These are phyloP conservation scores for Bipolaris gigantea DNA, from an alignment of 2,329 filamentous ascomycete species.

Conservation along the genomic window DNA sequence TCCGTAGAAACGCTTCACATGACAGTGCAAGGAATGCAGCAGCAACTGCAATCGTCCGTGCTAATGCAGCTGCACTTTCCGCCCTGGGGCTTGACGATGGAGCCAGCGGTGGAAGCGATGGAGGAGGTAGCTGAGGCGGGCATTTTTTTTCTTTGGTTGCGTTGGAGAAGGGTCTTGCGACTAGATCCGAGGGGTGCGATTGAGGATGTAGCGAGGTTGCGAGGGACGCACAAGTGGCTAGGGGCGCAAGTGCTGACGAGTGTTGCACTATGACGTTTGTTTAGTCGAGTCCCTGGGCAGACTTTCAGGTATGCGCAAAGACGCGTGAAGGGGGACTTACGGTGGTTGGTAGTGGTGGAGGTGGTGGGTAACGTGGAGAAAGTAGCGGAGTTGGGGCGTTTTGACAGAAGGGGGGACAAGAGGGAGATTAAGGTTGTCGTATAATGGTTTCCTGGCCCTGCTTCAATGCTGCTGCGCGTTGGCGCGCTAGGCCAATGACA, in stretches of 20 bases:
- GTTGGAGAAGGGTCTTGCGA: background rate
- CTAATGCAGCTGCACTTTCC: slow-evolving; percentile 36
- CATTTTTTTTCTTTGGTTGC: slow-evolving; percentile 27
- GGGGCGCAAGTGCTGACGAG: background rate
- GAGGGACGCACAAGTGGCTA: background rate
- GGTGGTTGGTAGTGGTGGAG: background rate
- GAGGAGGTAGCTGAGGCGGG: slow-evolving; percentile 40
- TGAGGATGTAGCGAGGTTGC: background rate
- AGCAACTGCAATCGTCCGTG: slow-evolving; percentile 39
- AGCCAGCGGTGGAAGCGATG: slow-evolving; percentile 35
- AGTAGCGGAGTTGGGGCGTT: background rate
- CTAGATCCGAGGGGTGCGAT: background rate
- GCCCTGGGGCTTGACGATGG: slow-evolving; percentile 41
- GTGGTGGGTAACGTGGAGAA: background rate
- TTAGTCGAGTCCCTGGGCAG: too few relatives aligned
- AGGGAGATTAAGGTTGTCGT: slow-evolving; percentile 16
- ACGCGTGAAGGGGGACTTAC: background rate
- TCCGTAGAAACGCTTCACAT: slow-evolving; percentile 13
- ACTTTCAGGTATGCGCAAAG: background rate
- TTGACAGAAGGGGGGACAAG: too few relatives aligned
- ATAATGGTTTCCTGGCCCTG: slow-evolving; percentile 16
- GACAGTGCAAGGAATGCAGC: slow-evolving; percentile 43
- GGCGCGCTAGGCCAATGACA: slow-evolving; percentile 18
- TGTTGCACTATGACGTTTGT: slow-evolving; percentile 3
- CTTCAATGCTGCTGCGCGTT: slow-evolving; percentile 17